phyloP scores from a whole-genome alignment of 108 stramenopile species.

The Cyclotella kingstonii region DNA sequence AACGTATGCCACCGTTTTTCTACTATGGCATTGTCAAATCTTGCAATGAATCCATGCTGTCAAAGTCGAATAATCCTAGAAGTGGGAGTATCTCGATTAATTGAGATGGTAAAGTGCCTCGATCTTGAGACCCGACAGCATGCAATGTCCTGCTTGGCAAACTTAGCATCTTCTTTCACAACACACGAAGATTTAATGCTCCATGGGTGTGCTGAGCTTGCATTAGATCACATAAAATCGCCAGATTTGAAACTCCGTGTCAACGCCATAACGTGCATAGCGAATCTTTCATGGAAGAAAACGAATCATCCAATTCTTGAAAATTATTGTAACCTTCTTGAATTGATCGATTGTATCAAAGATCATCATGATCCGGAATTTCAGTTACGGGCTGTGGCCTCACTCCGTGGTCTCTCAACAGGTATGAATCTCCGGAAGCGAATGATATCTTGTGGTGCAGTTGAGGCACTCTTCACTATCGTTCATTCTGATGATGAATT shows the following conservation, averaged over 20 bases:
- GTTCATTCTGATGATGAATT: constrained; percentile 66
- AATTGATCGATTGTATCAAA: constrained; percentile 27
- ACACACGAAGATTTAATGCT: constrained; percentile 58
- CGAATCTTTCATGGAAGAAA: constrained; percentile 68
- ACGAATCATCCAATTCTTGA: constrained; percentile 50
- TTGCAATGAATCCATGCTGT: constrained; percentile 56
- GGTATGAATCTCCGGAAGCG: constrained; percentile 47
- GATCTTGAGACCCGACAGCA: constrained; percentile 74
- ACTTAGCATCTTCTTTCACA: constrained; percentile 59
- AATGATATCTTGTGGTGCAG: constrained; percentile 56
- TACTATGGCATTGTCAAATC: constrained; percentile 80
- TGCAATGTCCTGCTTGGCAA: constrained; percentile 73
- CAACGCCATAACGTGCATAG: constrained; percentile 57
- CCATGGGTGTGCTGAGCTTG: constrained; percentile 43
- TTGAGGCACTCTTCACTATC: constrained; percentile 59
- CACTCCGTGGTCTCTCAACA: constrained; percentile 72
- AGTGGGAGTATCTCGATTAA: constrained; percentile 57
- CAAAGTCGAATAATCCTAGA: constrained; percentile 69
- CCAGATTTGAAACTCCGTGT: constrained; percentile 69
- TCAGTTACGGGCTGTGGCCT: constrained; percentile 59
- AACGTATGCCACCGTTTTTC: constrained; percentile 77
- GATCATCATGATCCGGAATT: constrained; percentile 26
- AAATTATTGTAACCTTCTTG: background rate
- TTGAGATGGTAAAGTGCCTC: constrained; percentile 33
- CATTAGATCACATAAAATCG: constrained; percentile 49